phyloP scores from a whole-genome alignment of 2,329 filamentous ascomycete species.

The Arthrobotrys pseudoclavata region DNA sequence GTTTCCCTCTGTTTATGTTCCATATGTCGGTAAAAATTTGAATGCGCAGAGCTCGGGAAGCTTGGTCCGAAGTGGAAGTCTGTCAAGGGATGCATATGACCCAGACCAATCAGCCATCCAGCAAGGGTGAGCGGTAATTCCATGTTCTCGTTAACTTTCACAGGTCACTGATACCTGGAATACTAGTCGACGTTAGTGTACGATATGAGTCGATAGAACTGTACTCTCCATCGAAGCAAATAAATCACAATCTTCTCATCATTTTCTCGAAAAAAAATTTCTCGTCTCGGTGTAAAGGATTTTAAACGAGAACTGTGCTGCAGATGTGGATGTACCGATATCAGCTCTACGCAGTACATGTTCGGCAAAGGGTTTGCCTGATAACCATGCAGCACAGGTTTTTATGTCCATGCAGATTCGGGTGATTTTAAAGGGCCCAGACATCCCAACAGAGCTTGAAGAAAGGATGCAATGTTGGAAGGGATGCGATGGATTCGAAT shows the following conservation, averaged over 20 bases:
- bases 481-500: background rate
- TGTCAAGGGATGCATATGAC: slow-evolving; percentile 24
- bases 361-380: slow-evolving; percentile 15
- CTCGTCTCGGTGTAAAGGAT: background rate
- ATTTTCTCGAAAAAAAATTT: no score
- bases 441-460: background rate
- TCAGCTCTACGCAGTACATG: background rate
- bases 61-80: slow-evolving; percentile 45
- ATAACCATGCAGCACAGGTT: slow-evolving; percentile 21
- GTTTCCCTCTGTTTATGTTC: background rate
- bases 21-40: slow-evolving; percentile 20
- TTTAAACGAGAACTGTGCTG: slow-evolving; percentile 21
- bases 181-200: no score
- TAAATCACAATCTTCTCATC: no score
- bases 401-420: slow-evolving; percentile 11
- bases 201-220: background rate
- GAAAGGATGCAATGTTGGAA: slow-evolving; percentile 5
- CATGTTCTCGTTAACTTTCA: slow-evolving; percentile 17
- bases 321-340: no score
- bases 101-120: slow-evolving; percentile 14
- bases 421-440: slow-evolving; percentile 24
- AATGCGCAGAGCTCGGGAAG: slow-evolving; percentile 48
- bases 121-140: slow-evolving; percentile 39
- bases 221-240: no score
- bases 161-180: slow-evolving; percentile 8